Base-by-base conservation (phyloP, 371 early-diverging fungal species). In the Mortierella sp. region DNA sequence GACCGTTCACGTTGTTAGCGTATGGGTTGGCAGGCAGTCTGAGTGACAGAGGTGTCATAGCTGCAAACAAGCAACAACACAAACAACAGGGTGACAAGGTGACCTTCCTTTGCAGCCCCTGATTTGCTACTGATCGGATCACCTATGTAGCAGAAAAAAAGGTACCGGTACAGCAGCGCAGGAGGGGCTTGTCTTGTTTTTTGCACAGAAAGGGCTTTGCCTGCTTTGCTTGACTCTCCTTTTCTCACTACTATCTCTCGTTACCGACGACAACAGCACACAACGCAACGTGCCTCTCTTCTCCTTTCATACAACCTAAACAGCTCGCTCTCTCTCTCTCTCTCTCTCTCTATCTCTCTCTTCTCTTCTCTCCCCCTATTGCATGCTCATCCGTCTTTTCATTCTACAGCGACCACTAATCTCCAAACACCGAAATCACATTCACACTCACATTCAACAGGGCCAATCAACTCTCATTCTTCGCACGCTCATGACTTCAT, bases 401-500 rank as follows among this genome's bases (percentile, higher is more conserved):
- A 10, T 63, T 19, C 19, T 38, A 48, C 65, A 26, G 4, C 65
- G 44, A 45, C 54, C 60, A 44, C 50, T 7, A 19, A 68, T 19
- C 34, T 38, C 42, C 42, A 38, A 38, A 38, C 42, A 5, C 42
- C 42, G 3, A 1, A 38, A 34, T 34, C 55, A 26, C 65, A 52
- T n/a, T 52, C 55, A 44, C 50, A 21, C 28, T 24, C 24, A n/a
- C 44, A 9, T 45, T 52, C 44, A 31, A 16, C 28, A 57, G 73
- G 21, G n/a, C 52, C 16, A 24, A 34, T 76, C 74, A 55, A 38
- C 21, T 31, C 34, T 63, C 19, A 31, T 21, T 8, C n/a, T 42
- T 73, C 72, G 71, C 42, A 11, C 68, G 44, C 48, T 26, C 78
- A 80, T 68, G 80, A 78, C 76, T 31, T 68, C 68, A 13, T 31